Percentiles rank a stretch among this genome's conserved stretches.
These are phyloP conservation scores for Colletotrichum lupini DNA, from an alignment of 2,329 filamentous ascomycete genomes.

Conservation along the genomic window DNA sequence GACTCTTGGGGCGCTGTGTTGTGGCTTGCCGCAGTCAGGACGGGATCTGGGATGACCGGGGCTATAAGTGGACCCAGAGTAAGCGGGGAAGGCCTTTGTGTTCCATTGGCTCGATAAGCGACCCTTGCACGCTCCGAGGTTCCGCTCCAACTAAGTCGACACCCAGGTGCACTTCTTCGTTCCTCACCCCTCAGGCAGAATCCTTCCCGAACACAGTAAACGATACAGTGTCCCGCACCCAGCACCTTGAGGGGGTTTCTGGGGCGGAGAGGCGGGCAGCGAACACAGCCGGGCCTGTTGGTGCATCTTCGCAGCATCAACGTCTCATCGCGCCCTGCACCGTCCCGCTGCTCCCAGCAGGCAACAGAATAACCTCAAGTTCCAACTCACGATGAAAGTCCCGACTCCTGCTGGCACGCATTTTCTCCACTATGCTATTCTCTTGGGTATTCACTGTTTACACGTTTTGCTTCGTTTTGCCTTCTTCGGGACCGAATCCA, in stretches of 20 bases:
- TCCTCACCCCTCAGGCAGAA: background rate
- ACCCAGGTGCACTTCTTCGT: background rate
- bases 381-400: too few species aligned
- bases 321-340: background rate
- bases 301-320: background rate
- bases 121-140: background rate
- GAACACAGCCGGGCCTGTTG: background rate
- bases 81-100: background rate
- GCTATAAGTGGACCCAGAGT: background rate
- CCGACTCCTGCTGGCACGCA: too few species aligned
- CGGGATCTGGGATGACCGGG: background rate
- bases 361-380: conserved; percentile 1
- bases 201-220: background rate
- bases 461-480: background rate
- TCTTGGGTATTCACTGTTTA: background rate
- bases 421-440: too few species aligned
- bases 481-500: background rate
- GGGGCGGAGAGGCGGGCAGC: background rate
- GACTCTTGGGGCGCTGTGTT: background rate
- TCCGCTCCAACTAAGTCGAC: background rate
- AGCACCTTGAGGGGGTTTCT: background rate
- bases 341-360: background rate
- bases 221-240: background rate
- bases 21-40: background rate
- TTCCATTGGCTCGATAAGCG: background rate